Base-by-base conservation (phyloP, 2,329 filamentous ascomycete genomes). In the Colletotrichum magnum region DNA sequence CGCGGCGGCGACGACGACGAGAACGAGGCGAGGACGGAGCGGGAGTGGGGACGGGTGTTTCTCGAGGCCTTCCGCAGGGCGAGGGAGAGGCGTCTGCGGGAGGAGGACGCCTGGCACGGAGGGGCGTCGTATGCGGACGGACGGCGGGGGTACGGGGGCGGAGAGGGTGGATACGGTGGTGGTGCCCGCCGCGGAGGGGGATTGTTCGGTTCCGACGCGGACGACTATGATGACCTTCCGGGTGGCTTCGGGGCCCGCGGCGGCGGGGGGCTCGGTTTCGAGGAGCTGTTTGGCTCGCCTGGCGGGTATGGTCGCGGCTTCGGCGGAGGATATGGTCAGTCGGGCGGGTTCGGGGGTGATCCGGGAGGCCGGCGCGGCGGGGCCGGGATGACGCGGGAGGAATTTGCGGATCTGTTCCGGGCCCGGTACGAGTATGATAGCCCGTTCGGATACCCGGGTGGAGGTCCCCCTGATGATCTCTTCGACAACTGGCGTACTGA, bases 401-500 rank as follows among this genome's bases (percentile, higher is more conserved):
- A 68, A 41, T 54, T 65, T 21, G 26, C 41, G 9, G 41, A 54
- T 24, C 21, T 68, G 12, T 58, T 54, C 15, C 53, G 50, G 15
- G 52, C 43, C 10, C 16, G 61, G 47, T 47, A 24, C 5, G 60
- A 45, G 6, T 26, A 18, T 6, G 12, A n/a, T 9, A 13, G 48
- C 26, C 15, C n/a, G 5, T 48, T 32, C 15, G 65, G 65, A 12
- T 58, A 58, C 1, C 32, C 13, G 10, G 15, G 36, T 5, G 60
- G 53, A 0, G 12, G 15, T 2, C 52, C 47, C n/a, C 59, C 64
- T 26, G 43, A 28, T 10, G 58, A 56, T 16, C 26, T 67, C 18
- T 67, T 67, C 45, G 64, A 67, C 21, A 12, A n/a, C 1, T 67
- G 64, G 64, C 43, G 43, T 32, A 18, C 52, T 15, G 64, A 52